Evolutionary conservation across 768 basidiomycete genomes (phyloP), one percentile per base, ranked within the genome.

Genomic region (Termitomyces titanicus): DNA sequence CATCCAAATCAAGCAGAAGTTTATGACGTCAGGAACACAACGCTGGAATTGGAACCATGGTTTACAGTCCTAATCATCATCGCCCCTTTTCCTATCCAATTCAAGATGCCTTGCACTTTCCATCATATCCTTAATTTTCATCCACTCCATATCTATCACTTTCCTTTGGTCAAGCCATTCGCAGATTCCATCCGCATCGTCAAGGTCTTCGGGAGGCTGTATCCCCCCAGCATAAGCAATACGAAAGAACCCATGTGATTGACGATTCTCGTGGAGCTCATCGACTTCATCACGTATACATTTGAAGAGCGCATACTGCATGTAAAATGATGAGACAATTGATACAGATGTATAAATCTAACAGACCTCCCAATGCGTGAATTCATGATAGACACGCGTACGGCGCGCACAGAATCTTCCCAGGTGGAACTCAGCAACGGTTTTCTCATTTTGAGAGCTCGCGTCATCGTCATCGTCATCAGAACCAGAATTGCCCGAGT

Each of bases 351-450:
- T 7, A 40, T 33, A 5, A 24, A 44, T 48, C 22, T 24, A 37
- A 70, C 78, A 54, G 57, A 91, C 91, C 83, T 92, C 90, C 91
- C 91, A 94, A 63, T 94, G 91, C 18, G 78, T 79, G 63, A 92
- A 84, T 51, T 77, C 69, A 63, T 93, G 91, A 61, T 81, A 94
- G 17, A 84, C 81, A 49, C 68, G 71, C 3, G 85, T 84, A 49
- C 91, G 79, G 46, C 72, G 72, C 3, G 86, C 90, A 66, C 91
- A 94, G 64, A 91, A 92, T 33, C 88, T 80, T n/a, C 91, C 91
- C 4, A 93, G 75, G 61, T 84, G 69, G 61, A 86, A 85, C 59
- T 81, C 78, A 48, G 65, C 61, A 51, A 64, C 31, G 34, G 48
- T 45, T 8, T 46, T 51, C 8, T 43, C 40, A 0, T 51, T 64